Evolutionary conservation across 202 grass and related monocot species (phyloP).

Genomic region (Cymbopogon flexuosus): DNA sequence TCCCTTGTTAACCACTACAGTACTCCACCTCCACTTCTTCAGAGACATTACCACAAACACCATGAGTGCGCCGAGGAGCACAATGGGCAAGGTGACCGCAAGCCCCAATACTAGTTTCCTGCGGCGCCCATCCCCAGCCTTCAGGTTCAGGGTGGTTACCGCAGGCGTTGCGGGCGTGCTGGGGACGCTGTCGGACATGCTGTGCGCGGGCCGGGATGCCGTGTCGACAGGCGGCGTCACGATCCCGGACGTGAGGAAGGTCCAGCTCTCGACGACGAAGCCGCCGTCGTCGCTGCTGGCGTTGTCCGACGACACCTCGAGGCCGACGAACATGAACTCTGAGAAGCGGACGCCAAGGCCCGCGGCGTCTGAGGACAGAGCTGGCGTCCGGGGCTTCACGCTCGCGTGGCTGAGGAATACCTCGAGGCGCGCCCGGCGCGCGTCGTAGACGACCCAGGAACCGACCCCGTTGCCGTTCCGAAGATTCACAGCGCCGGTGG

Average conservation of each 20-base stretch:
- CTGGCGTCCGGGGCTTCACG: conserved; percentile 3
- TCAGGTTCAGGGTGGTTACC: background rate
- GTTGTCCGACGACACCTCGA: conserved; percentile 28
- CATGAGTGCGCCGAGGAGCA: conserved; percentile 24
- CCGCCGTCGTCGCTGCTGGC: conserved; percentile 18
- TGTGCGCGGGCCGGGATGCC: conserved; percentile 16
- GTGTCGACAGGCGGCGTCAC: conserved; percentile 3
- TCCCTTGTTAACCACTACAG: background rate
- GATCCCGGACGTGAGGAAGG: conserved; percentile 26
- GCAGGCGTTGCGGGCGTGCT: background rate
- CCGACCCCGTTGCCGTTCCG: conserved; percentile 16
- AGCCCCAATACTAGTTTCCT: conserved; percentile 25
- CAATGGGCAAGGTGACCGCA: conserved; percentile 16
- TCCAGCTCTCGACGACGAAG: conserved; percentile 44
- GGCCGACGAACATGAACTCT: conserved; percentile 49
- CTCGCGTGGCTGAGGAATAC: conserved; percentile 23
- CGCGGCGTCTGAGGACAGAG: conserved; percentile 11
- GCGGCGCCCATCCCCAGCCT: background rate
- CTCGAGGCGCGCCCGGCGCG: background rate
- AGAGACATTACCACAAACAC: conserved; percentile 41
- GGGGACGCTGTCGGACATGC: conserved; percentile 18
- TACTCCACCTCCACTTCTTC: conserved; percentile 15
- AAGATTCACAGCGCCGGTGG: conserved; percentile 12
- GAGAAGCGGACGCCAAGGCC: conserved; percentile 16
- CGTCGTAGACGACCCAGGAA: conserved; percentile 34